These are phyloP conservation scores for Amphibolis antarctica DNA, from an alignment of 106 monocot species.

Conservation along the genomic window DNA sequence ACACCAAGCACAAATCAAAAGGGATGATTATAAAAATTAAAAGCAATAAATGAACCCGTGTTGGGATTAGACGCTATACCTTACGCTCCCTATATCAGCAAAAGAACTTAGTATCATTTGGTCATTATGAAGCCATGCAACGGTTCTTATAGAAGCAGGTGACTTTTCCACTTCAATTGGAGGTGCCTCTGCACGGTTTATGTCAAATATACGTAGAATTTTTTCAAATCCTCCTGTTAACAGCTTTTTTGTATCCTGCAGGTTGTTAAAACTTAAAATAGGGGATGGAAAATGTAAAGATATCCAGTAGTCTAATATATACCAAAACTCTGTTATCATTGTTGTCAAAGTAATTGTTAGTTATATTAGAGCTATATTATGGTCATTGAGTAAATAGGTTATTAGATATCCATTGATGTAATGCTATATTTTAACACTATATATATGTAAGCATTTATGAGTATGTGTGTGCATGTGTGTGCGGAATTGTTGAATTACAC, in stretches of 20 bases:
- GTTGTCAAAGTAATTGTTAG: no score
- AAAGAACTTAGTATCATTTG: slow-evolving; percentile 75
- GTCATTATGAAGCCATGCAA: slow-evolving; percentile 70
- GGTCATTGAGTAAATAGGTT: no score
- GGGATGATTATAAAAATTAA: not conserved
- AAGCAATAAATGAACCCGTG: not conserved
- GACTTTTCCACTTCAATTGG: slow-evolving; percentile 68
- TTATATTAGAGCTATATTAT: no score
- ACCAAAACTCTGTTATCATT: no score
- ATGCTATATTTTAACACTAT: no score
- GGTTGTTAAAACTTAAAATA: not conserved
- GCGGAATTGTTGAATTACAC: no score
- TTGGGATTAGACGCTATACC: slow-evolving; percentile 18
- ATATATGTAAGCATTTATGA: no score
- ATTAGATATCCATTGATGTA: no score
- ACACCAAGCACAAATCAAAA: not conserved
- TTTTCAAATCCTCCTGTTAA: slow-evolving; percentile 81
- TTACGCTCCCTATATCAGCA: slow-evolving; percentile 54
- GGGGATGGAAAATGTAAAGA: no score
- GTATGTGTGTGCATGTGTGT: no score
- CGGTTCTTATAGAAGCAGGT: slow-evolving; percentile 63
- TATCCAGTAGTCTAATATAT: no score
- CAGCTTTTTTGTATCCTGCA: slow-evolving; percentile 56
- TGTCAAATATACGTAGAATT: slow-evolving; percentile 65
- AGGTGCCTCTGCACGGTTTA: slow-evolving; percentile 56